Evolutionary conservation across 129 eudicot genomes (phyloP), one percentile per base, ranked within the genome.

Genomic region (Lactuca sativa): DNA sequence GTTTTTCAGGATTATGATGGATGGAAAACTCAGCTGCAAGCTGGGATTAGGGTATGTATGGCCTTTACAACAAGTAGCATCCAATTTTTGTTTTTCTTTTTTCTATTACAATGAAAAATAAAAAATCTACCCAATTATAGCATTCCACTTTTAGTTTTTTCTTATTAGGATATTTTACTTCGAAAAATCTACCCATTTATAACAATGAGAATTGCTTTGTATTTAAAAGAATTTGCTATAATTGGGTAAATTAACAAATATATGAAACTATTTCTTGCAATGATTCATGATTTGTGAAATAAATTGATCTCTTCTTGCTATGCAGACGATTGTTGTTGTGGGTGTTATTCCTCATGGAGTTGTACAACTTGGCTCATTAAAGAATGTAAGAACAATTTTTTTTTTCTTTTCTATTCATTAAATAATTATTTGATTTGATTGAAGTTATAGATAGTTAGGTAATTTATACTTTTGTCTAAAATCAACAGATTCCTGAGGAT

Each of bases 331-430:
- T 82, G 95, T 80, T 40, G 81, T 87, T 71, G 91, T 85, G 58
- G 83, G 93, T 60, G 88, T 90, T 71, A 77, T 84, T 82, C 96
- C 99, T 33, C 85, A 80, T 79, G 99, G 97, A 76, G 99, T 95
- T 52, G 62, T 95, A 70, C 97, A 90, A 76, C 95, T 95, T 71
- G 99, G 99, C 68, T 90, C 99, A 3, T 61, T 87, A 47, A 83
- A 79, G 55, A 78, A 72, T 8, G 99, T 95, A 82, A 80, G 93
- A 55, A 4, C 9, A 72, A 32, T 73, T 55, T 36, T 38, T 73
- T 55, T 36, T 25, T 17, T 41, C 74, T 4, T 55, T 21, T 54
- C 7, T 56, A 18, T 56, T 17, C 21, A n/a, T 62, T 34, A 30
- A 6, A 25, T 25, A 25, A 25, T 25, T 25, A 25, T 25, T 25